phyloP scores from a whole-genome alignment of 345 rosid genomes.

The Excoecaria agallocha region DNA sequence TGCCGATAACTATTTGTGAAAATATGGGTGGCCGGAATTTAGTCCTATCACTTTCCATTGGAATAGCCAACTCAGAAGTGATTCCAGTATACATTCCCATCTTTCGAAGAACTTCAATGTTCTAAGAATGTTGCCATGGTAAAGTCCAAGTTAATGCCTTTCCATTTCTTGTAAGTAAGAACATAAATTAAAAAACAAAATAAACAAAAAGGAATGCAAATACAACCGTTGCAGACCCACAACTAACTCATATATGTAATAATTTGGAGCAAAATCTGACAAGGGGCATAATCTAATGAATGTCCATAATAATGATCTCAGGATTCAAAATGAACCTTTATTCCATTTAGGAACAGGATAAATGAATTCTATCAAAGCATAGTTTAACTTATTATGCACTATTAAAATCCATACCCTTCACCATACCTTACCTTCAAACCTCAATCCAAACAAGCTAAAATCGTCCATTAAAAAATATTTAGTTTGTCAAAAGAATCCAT shows the following conservation, averaged over 20 bases:
- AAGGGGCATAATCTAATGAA: background rate
- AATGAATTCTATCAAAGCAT: no score
- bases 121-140: slow-evolving; percentile 38
- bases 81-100: slow-evolving; percentile 94
- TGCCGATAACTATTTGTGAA: slow-evolving; percentile 88
- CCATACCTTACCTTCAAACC: background rate
- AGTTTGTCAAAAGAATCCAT: background rate
- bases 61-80: slow-evolving; percentile 68
- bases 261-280: background rate
- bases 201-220: background rate
- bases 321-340: background rate
- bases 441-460: background rate
- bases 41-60: slow-evolving; percentile 46
- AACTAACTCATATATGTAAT: background rate
- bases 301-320: background rate
- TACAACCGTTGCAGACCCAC: background rate
- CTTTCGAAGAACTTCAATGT: slow-evolving; percentile 81
- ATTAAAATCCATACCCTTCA: background rate
- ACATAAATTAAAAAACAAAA: background rate
- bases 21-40: slow-evolving; percentile 43
- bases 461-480: background rate
- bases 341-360: background rate
- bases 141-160: background rate
- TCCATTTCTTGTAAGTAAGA: no score
- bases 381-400: background rate